Percentiles rank a stretch among this genome's conserved stretches.
Evolutionary conservation across 2,329 filamentous ascomycete genomes (phyloP).

Genomic region (Aspergillus fischeri): DNA sequence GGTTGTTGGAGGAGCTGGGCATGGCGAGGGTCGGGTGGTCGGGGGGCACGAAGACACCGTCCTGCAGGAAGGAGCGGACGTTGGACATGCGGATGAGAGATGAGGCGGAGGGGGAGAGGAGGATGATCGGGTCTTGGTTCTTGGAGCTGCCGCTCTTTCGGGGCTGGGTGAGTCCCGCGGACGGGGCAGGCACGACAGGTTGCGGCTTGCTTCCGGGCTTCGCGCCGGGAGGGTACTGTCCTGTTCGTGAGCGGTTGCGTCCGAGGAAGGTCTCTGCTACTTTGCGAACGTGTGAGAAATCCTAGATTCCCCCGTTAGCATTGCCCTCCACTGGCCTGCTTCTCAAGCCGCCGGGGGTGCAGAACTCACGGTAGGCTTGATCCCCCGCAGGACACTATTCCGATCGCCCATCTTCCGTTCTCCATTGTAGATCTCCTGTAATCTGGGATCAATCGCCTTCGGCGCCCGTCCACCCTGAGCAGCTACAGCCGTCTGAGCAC

Average conservation of each 20-base stretch:
- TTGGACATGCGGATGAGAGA: conserved; percentile 94
- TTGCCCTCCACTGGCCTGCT: not conserved
- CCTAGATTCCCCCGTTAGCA: conserved; percentile 50
- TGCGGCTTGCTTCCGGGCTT: conserved; percentile 33
- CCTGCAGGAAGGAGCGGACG: conserved; percentile 87
- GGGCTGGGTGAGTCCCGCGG: conserved; percentile 35
- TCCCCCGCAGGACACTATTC: conserved; percentile 79
- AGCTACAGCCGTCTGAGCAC: conserved; percentile 40
- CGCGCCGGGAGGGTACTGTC: conserved; percentile 31
- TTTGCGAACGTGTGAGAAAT: conserved; percentile 92
- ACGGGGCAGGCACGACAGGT: conserved; percentile 30
- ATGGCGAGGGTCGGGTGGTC: conserved; percentile 60
- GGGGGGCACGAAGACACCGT: conserved; percentile 74
- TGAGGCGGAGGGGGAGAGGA: conserved; percentile 92
- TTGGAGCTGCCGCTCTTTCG: conserved; percentile 43
- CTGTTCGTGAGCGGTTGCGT: conserved; percentile 42
- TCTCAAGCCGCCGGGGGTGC: not conserved
- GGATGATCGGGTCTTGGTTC: conserved; percentile 78
- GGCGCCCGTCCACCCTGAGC: conserved; percentile 45
- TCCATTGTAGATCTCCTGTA: conserved; percentile 84
- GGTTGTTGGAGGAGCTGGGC: conserved; percentile 58
- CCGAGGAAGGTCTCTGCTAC: conserved; percentile 72
- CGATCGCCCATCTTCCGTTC: conserved; percentile 90
- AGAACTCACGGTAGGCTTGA: conserved; percentile 71
- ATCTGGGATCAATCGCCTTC: conserved; percentile 72